phyloP scores from a whole-genome alignment of 495 filamentous ascomycete species.

The Saxophila tyrrhenica region DNA sequence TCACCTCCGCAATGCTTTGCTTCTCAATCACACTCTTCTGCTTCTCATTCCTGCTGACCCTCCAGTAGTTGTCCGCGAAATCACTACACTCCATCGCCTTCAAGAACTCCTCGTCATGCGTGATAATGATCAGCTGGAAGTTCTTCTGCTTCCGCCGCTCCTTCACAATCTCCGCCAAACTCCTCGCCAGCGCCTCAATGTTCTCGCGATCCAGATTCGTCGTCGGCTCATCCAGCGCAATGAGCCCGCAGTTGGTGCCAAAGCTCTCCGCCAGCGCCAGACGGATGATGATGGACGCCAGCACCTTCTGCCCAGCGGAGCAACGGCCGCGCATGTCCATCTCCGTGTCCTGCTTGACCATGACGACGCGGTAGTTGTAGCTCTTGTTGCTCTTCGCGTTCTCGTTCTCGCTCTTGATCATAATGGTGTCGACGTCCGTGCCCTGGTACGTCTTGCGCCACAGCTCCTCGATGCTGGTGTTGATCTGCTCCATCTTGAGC shows the following conservation, averaged over 20 bases:
- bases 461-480: constrained; percentile 83
- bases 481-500: constrained; percentile 98
- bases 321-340: constrained; percentile 99
- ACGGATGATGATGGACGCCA: constrained; percentile 96
- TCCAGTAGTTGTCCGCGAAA: constrained; percentile 83
- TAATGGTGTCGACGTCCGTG: constrained; percentile 92
- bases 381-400: constrained; percentile 59
- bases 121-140: constrained; percentile 97
- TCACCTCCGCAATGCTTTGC: constrained; percentile 52
- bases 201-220: constrained; percentile 96
- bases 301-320: constrained; percentile 89
- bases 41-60: constrained; percentile 68
- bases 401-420: constrained; percentile 85
- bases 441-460: constrained; percentile 97
- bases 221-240: constrained; percentile 95
- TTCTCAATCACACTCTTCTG: constrained; percentile 79
- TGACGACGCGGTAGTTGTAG: constrained; percentile 97
- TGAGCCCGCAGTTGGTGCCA: constrained; percentile 88
- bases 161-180: constrained; percentile 79
- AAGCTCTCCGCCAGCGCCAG: constrained; percentile 95
- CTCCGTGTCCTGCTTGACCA: constrained; percentile 93
- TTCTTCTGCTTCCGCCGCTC: constrained; percentile 75
- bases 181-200: constrained; percentile 74
- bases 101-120: constrained; percentile 96
- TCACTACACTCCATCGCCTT: constrained; percentile 88